phyloP scores from a whole-genome alignment of 2,329 filamentous ascomycete genomes.

The Tolypocladium tundrense region DNA sequence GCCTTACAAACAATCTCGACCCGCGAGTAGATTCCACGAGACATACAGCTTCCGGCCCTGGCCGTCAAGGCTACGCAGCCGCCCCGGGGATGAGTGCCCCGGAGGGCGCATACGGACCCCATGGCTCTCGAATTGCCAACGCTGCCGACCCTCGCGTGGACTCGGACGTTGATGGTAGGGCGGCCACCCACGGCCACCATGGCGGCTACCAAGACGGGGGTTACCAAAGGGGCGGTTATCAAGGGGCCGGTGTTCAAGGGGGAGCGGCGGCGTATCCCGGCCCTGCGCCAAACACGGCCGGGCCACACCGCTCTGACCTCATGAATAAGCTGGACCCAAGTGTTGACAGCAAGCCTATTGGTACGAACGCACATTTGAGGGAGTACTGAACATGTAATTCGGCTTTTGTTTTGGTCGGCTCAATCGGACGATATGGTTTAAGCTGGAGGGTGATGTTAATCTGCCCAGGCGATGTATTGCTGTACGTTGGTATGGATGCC shows the following conservation, averaged over 20 bases:
- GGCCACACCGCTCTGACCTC: conserved; percentile 6
- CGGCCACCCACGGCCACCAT: neutral
- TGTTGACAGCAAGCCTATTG: conserved; percentile 9
- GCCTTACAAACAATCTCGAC: conserved; percentile 33
- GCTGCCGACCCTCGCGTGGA: neutral
- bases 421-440: neutral
- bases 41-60: neutral
- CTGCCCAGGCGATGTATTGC: no score
- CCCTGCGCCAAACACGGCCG: conserved; percentile 6
- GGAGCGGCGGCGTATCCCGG: neutral
- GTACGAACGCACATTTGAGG: neutral
- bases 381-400: neutral
- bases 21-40: conserved; percentile 31
- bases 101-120: conserved; percentile 3
- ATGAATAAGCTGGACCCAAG: conserved; percentile 7
- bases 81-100: neutral
- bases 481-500: neutral
- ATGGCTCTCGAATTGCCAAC: neutral
- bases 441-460: neutral
- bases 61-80: neutral
- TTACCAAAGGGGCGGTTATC: neutral
- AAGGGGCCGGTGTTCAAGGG: neutral
- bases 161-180: neutral
- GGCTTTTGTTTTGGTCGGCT: neutral
- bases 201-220: neutral